Evolutionary conservation across 2,329 filamentous ascomycete species (phyloP), one percentile per base, ranked within the genome.

Genomic region (Pestalotiopsis sp.): DNA sequence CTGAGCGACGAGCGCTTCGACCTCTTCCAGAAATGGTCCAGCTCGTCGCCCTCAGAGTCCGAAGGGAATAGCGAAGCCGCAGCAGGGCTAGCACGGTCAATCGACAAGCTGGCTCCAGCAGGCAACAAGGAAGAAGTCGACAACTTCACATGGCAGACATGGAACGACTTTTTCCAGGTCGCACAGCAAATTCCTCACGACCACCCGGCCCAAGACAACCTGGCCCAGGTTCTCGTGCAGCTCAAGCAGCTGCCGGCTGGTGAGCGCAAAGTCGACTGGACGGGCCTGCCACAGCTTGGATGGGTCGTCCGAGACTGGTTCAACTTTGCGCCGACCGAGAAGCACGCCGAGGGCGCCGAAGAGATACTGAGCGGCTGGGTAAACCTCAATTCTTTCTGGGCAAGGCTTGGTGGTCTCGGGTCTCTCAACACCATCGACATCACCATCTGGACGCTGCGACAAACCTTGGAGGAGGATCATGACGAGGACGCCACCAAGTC

Each of bases 401-500:
- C 77, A 12, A 71, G 69, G 20, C 71, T 78, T 5, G 66, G 74
- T 2, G 72, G 72, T 41, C 73, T 73, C 14, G 75, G 72, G 2
- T 68, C 77, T 12, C 65, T 71, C 0, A 57, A 69, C n/a, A 68
- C 68, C 3, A 57, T 65, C 2, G 74, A 69, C 25, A 71, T 72
- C 9, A 70, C 72, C 9, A 70, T 78, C 25, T 78, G 76, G 77
- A 76, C 76, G 72, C 52, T 78, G 62, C 69, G 77, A 9, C 70
- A 68, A 3, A 75, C 74, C 23, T 69, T 78, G 4, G 77, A 78
- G 65, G 67, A 76, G 59, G 68, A 74, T 9, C 45, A 52, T 17
- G 31, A 62, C 38, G 59, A 25, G 5, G 31, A 62, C 13, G 25
- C 61, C 9, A 36, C 66, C 2, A 27, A 68, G 1, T 39, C 45